Base-by-base conservation (phyloP, 2,329 filamentous ascomycete genomes). In the Ramichloridium luteum region DNA sequence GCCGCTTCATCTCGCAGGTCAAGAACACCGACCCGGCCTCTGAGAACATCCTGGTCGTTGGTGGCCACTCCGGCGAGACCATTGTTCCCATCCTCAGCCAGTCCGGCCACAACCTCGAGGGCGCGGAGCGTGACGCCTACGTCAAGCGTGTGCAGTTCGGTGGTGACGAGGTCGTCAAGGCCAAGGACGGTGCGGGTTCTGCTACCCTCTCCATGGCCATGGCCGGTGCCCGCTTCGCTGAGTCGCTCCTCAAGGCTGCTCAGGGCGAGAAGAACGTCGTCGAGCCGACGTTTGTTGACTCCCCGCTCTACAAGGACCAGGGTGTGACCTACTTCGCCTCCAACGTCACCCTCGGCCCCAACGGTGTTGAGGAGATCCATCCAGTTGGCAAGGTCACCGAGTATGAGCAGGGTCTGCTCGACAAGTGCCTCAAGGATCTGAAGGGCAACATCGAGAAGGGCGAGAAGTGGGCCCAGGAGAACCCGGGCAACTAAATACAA, bases 131-230 rank as follows among this genome's bases (percentile, higher is more conserved):
- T 40, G 73, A 76, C 45, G 71, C 72, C 41, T 83, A 96, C 54
- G 69, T 96, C 65, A 77, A 86, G 63, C 86, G 90, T 61, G 90
- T 96, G 56, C 88, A 96, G 70, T 96, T 96, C 61, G 88, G 90
- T 63, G 88, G 88, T 72, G 88, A 96, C 61, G 88, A 96, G 77
- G 88, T 96, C 49, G 88, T 96, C 68, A 75, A 94, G 77, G 90
- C 88, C 65, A 96, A 96, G 81, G 86, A 88, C 59, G 90, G 88
- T 64, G 85, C 86, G 55, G 88, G 88, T 53, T 94, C 85, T 49
- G 88, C 88, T 59, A 96, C 88, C 44, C 81, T 96, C 51, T 94
- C 85, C 68, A 98, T 98, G 88, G 88, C 88, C 56, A 88, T 93
- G 75, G 88, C 88, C 48, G 88, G 88, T 67, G 74, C 72, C 44